Conservation (phyloP, 192 early-diverging fungal species). For the Entophlyctis luteolus region DNA sequence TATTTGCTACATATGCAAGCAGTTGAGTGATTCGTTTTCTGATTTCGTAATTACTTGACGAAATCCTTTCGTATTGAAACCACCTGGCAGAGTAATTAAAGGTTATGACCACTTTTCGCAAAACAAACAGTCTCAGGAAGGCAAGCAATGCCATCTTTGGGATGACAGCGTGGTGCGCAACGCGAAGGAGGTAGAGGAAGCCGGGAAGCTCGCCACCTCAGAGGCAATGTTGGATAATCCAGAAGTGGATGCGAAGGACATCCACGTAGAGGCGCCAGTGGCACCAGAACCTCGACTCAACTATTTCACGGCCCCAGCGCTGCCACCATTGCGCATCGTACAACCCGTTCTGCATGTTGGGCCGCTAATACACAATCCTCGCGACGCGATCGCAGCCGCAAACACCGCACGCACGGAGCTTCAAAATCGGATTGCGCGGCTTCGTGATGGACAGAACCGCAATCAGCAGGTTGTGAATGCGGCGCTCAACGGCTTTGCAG, state of each 20-base stretch:
- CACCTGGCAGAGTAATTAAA: conserved; percentile 37
- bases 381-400: no score
- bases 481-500: no score
- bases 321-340: no score
- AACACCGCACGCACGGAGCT: no score
- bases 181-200: conserved; percentile 42
- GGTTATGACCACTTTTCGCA: conserved; percentile 55
- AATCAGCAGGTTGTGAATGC: no score
- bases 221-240: conserved; percentile 18
- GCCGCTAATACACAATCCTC: no score
- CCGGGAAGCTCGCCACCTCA: conserved; percentile 29
- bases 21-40: conserved; percentile 12
- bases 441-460: no score
- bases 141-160: conserved; percentile 44
- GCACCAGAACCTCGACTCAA: no score
- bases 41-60: conserved; percentile 39
- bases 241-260: background rate
- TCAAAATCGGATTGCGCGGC: no score
- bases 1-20: conserved; percentile 14
- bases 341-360: no score
- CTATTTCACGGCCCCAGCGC: no score
- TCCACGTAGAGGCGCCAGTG: background rate
- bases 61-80: background rate
- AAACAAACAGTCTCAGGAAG: background rate
- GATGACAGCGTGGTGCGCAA: conserved; percentile 47